These are phyloP conservation scores for Rhodotorula kratochvilovae DNA, from an alignment of 768 basidiomycete species.

Conservation along the genomic window DNA sequence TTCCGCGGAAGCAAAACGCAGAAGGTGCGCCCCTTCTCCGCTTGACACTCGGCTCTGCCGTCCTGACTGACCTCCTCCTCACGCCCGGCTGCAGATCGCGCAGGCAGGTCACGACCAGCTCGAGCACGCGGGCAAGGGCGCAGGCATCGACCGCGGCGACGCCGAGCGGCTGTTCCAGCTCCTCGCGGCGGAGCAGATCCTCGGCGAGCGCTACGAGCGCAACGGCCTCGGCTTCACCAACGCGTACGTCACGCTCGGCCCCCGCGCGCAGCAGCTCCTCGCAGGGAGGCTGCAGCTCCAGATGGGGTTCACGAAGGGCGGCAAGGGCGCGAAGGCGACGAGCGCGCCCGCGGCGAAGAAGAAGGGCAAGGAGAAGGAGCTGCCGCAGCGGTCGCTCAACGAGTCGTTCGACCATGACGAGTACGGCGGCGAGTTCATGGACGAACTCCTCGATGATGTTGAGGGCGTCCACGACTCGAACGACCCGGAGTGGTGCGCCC, in stretches of 20 bases:
- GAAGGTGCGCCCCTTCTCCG: conserved; percentile 23
- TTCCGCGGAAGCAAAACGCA: conserved; percentile 62
- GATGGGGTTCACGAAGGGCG: conserved; percentile 22
- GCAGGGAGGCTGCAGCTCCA: conserved; percentile 9
- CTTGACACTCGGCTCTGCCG: no score
- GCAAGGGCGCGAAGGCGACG: conserved; percentile 1
- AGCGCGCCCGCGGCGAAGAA: background rate
- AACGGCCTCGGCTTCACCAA: conserved; percentile 50
- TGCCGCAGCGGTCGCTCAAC: background rate
- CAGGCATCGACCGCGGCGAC: conserved; percentile 54
- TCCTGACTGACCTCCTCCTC: no score
- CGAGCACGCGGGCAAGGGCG: conserved; percentile 57
- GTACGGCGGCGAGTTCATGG: conserved; percentile 25
- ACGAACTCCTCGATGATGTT: conserved; percentile 27
- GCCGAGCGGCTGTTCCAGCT: conserved; percentile 64
- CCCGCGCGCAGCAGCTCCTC: conserved; percentile 6
- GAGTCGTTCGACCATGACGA: conserved; percentile 26
- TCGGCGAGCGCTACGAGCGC: conserved; percentile 55
- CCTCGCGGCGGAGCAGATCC: conserved; percentile 55
- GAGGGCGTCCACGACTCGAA: conserved; percentile 16
- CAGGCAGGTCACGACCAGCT: conserved; percentile 55
- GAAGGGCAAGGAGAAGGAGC: background rate
- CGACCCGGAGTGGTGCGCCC: conserved; percentile 12
- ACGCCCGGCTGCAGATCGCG: conserved; percentile 46
- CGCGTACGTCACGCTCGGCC: conserved; percentile 46